Conservation (phyloP, 2,329 filamentous ascomycete genomes). For the Pseudofabraea citricarpa region DNA sequence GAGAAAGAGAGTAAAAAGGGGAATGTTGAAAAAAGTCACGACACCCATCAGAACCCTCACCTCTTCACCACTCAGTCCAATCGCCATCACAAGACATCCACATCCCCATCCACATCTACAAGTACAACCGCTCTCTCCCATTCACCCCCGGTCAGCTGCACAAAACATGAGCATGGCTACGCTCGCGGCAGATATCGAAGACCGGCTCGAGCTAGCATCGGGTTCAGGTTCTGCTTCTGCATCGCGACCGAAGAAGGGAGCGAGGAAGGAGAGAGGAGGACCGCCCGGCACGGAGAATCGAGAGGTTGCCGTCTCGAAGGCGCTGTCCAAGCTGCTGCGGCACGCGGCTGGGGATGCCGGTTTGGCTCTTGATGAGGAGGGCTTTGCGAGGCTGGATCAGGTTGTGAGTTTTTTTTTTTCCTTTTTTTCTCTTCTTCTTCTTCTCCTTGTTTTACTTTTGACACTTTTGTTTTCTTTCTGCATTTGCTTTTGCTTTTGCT, state of each 20-base stretch:
- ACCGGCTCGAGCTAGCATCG: neutral
- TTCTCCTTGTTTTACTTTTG: conserved; percentile 7
- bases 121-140: too few species aligned
- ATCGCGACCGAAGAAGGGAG: conserved; percentile 1
- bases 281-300: conserved; percentile 15
- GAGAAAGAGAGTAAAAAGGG: too few species aligned
- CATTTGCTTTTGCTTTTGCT: neutral
- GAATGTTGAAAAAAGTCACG: too few species aligned
- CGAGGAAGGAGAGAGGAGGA: conserved; percentile 9
- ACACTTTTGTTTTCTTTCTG: conserved; percentile 1
- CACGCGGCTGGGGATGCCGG: conserved; percentile 43
- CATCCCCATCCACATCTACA: too few species aligned
- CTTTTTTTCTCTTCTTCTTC: conserved; percentile 6
- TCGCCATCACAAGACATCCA: too few species aligned
- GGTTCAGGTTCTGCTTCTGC: too few species aligned
- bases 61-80: too few species aligned
- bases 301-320: conserved; percentile 27
- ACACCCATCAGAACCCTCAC: too few species aligned
- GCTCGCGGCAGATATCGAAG: neutral
- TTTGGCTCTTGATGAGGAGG: conserved; percentile 52
- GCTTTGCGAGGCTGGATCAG: conserved; percentile 51
- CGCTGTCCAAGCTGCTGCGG: conserved; percentile 27
- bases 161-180: neutral
- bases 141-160: too few species aligned
- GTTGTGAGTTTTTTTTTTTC: conserved; percentile 44